Evolutionary conservation across 495 filamentous ascomycete genomes (phyloP), one percentile per base, ranked within the genome.

Genomic region (Penicillium bovifimosum): DNA sequence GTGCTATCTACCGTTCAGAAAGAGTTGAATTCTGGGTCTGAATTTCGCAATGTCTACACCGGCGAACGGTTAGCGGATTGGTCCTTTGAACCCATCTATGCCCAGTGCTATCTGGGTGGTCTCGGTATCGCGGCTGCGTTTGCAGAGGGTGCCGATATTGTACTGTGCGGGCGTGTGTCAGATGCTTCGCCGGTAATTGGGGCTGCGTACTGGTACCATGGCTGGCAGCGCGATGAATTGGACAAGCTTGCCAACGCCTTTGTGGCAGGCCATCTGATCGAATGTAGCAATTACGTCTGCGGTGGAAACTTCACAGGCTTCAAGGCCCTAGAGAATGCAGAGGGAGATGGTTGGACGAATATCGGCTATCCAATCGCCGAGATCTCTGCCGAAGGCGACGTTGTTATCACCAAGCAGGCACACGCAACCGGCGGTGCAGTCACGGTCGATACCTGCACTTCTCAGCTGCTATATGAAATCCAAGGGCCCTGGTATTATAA

Each of bases 281-380:
- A 82, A 52, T 83, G 80, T 56, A 74, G 71, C 14, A 70, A 71
- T 20, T 83, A 82, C 48, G 78, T 80, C 27, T 75, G 67, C 27
- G 80, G 82, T 2, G 79, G 74, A 5, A 80, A 84, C 59, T 85
- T 76, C 58, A 69, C 77, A 8, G 81, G 80, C 1, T 84, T 83
- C 67, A 80, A 75, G 32, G 29, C 48, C 0, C 50, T 78, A 26
- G 68, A 78, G 44, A 54, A 63, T 52, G 11, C 44, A 11, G 40
- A 60, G 8, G 55, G 69, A 0, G 68, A 59, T 36, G 52, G 55
- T 17, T 77, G 75, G 67, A 48, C 70, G 2, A 71, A 83, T 54
- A 72, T 81, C 46, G 79, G 77, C 13, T 82, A 76, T 51, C 78
- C 79, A 6, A 80, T 84, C 41, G 82, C 78, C n/a, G 81, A 81